Percentiles rank a stretch among this genome's conserved stretches.
These are phyloP conservation scores for Dendrothele bispora DNA, from an alignment of 768 basidiomycete species.

Conservation along the genomic window DNA sequence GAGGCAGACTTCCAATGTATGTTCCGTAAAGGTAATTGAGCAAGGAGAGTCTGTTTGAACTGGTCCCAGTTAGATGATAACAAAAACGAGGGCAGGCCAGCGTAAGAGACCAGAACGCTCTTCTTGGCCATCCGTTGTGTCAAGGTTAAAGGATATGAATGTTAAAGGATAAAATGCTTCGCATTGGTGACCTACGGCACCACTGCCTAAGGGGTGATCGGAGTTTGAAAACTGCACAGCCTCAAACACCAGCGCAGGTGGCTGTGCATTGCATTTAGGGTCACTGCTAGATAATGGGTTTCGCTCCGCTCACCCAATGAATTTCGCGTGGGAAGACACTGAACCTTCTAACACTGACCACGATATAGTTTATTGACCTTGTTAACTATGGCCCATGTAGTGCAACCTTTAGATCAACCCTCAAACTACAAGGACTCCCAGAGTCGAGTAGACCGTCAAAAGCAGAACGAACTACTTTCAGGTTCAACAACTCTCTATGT, in stretches of 20 bases:
- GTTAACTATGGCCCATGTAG: constrained; percentile 82
- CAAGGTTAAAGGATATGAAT: too few species aligned
- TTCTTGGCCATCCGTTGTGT: constrained; percentile 39
- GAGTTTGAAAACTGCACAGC: too few species aligned
- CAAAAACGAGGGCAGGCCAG: constrained; percentile 61
- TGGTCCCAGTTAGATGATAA: constrained; percentile 75
- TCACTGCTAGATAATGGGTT: too few species aligned
- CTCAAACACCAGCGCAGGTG: too few species aligned
- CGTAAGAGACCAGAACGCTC: constrained; percentile 67
- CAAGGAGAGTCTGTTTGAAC: constrained; percentile 59
- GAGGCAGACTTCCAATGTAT: constrained; percentile 89
- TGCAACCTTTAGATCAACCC: constrained; percentile 83
- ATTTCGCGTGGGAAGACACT: constrained; percentile 1
- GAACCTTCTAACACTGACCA: too few species aligned
- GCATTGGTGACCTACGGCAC: too few species aligned
- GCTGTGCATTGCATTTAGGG: too few species aligned
- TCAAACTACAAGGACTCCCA: constrained; percentile 98
- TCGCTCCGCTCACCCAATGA: too few species aligned
- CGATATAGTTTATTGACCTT: too few species aligned
- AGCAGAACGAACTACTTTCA: constrained; percentile 75
- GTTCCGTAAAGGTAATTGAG: constrained; percentile 82
- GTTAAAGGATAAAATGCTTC: too few species aligned
- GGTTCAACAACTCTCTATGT: constrained; percentile 93
- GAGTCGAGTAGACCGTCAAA: constrained; percentile 72
- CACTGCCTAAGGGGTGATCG: too few species aligned